These are phyloP conservation scores for Nidula niveotomentosa DNA, from an alignment of 1,284 basidiomycete species.

Conservation along the genomic window DNA sequence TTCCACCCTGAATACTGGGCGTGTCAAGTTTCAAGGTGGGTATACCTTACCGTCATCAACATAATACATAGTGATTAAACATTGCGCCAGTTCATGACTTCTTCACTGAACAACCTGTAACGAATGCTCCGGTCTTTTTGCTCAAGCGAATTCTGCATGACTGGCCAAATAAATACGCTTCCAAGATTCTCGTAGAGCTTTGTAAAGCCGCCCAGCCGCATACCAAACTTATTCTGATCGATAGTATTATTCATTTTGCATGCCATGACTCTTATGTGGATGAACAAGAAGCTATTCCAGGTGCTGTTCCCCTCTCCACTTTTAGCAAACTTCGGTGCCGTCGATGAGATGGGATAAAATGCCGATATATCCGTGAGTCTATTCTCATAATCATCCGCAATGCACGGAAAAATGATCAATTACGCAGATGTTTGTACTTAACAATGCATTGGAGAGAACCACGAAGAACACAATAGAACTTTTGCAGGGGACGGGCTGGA, in stretches of 20 bases:
- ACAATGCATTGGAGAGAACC: constrained; percentile 26
- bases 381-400: neutral
- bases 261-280: constrained; percentile 20
- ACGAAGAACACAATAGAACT: constrained; percentile 16
- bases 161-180: constrained; percentile 29
- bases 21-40: constrained; percentile 24
- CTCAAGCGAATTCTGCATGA: constrained; percentile 32
- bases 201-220: constrained; percentile 24
- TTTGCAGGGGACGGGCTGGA: constrained; percentile 22
- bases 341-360: constrained; percentile 21
- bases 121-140: constrained; percentile 29
- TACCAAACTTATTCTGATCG: constrained; percentile 34
- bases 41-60: neutral
- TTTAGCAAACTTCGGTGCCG: constrained; percentile 25
- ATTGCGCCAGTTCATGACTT: constrained; percentile 29
- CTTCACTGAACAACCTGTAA: constrained; percentile 26
- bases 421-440: constrained; percentile 22
- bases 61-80: no score
- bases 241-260: constrained; percentile 27
- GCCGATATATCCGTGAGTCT: constrained; percentile 22
- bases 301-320: constrained; percentile 18
- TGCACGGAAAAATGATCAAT: neutral
- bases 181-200: constrained; percentile 26
- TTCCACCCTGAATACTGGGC: constrained; percentile 16
- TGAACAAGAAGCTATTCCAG: constrained; percentile 9